These are phyloP conservation scores for Epichloe bromicola DNA, from an alignment of 2,329 filamentous ascomycete genomes.

Conservation along the genomic window DNA sequence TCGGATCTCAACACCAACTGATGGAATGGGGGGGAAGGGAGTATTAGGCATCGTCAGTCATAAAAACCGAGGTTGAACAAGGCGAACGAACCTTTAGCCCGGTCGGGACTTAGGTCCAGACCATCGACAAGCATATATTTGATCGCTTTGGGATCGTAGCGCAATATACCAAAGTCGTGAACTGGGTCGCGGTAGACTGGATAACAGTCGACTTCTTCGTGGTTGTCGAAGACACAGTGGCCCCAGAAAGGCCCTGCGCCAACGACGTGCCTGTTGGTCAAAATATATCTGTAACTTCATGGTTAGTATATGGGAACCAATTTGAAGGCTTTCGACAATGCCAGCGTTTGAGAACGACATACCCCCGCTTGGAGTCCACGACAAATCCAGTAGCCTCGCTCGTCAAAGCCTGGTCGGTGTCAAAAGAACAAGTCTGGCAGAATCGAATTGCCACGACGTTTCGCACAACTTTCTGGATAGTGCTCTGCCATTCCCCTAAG, in stretches of 20 bases:
- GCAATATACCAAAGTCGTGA: constrained; percentile 93
- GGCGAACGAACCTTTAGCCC: constrained; percentile 48
- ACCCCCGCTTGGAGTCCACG: constrained; percentile 83
- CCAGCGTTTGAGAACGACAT: constrained; percentile 21
- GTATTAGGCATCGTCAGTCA: constrained; percentile 8
- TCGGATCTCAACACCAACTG: constrained; percentile 83
- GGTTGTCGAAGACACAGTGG: constrained; percentile 96
- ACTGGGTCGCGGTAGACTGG: constrained; percentile 97
- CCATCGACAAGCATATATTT: constrained; percentile 91
- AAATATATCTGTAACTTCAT: constrained; percentile 46
- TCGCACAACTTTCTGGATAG: constrained; percentile 84
- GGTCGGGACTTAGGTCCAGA: constrained; percentile 69
- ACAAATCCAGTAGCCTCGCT: constrained; percentile 97
- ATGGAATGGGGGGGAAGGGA: background rate
- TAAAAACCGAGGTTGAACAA: background rate
- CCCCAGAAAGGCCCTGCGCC: constrained; percentile 95
- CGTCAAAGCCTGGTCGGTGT: constrained; percentile 86
- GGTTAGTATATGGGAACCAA: background rate
- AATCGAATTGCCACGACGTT: constrained; percentile 99
- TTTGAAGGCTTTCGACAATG: background rate
- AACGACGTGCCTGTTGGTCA: constrained; percentile 88
- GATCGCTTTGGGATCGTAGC: constrained; percentile 90
- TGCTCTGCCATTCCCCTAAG: constrained; percentile 74
- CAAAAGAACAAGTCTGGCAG: constrained; percentile 94
- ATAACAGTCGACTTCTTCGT: constrained; percentile 90